Percentiles rank a stretch among this genome's conserved stretches.
These are phyloP conservation scores for Hericium alpestre DNA, from an alignment of 768 basidiomycete genomes.

Conservation along the genomic window DNA sequence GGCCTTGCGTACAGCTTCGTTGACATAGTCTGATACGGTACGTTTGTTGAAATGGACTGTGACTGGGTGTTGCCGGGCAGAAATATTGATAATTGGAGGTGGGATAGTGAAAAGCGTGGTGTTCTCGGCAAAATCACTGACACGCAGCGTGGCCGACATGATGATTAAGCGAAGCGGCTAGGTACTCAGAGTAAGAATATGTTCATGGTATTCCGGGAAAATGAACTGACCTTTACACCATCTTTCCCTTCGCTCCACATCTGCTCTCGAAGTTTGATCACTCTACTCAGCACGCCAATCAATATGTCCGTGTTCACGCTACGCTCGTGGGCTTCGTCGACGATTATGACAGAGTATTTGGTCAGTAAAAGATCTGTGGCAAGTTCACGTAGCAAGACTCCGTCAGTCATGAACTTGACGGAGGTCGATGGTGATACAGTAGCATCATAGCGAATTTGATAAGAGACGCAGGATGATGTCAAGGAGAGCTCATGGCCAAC, in stretches of 20 bases:
- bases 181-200: neutral
- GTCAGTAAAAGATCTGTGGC: slow-evolving; percentile 87
- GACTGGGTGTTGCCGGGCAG: slow-evolving; percentile 89
- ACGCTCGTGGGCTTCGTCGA: slow-evolving; percentile 96
- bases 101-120: slow-evolving; percentile 64
- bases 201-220: neutral
- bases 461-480: slow-evolving; percentile 73
- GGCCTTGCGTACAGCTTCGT: slow-evolving; percentile 83
- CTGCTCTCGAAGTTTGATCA: slow-evolving; percentile 79
- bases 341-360: slow-evolving; percentile 88
- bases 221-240: slow-evolving; percentile 46
- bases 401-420: slow-evolving; percentile 99
- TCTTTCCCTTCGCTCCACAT: slow-evolving; percentile 77
- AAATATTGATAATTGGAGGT: slow-evolving; percentile 86
- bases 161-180: slow-evolving; percentile 88
- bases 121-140: slow-evolving; percentile 88
- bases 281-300: slow-evolving; percentile 92
- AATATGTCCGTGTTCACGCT: slow-evolving; percentile 98
- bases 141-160: slow-evolving; percentile 96
- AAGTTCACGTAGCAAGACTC: slow-evolving; percentile 87
- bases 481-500: slow-evolving; percentile 90
- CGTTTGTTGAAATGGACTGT: slow-evolving; percentile 87
- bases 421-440: slow-evolving; percentile 82
- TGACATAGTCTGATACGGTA: slow-evolving; percentile 80
- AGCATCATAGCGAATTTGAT: slow-evolving; percentile 96